Conservation (phyloP, 306 rosid genomes). For the Lithocarpus polystachyus region DNA sequence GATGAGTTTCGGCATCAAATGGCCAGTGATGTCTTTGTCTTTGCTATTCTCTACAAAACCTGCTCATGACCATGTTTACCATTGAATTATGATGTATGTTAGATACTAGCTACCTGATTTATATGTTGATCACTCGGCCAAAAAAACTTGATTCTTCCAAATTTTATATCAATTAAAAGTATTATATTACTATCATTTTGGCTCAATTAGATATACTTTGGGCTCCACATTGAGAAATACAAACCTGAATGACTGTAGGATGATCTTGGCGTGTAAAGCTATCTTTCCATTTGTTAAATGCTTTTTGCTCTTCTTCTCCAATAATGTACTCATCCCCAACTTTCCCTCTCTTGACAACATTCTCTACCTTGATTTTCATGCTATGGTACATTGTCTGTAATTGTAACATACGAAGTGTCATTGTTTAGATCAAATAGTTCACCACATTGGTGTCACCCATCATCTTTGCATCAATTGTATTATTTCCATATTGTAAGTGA, state of each 20-base stretch:
- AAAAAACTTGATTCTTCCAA: too few relatives aligned
- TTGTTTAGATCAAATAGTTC: neutral
- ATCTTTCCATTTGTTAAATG: slow-evolving; percentile 29
- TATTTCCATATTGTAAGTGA: too few relatives aligned
- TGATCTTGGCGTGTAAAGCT: slow-evolving; percentile 33
- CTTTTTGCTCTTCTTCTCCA: slow-evolving; percentile 16
- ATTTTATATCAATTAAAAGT: too few relatives aligned
- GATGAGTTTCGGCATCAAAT: slow-evolving; percentile 41
- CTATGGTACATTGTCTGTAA: slow-evolving; percentile 33
- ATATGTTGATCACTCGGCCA: too few relatives aligned
- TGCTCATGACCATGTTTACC: neutral
- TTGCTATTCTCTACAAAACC: slow-evolving; percentile 32
- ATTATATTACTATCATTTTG: too few relatives aligned
- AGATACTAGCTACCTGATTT: too few relatives aligned
- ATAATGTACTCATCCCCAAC: slow-evolving; percentile 26
- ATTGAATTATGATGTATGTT: too few relatives aligned
- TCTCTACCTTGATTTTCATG: slow-evolving; percentile 35
- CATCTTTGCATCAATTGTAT: too few relatives aligned
- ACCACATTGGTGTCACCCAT: neutral
- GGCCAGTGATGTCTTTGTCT: slow-evolving; percentile 23
- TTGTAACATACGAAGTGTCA: slow-evolving; percentile 9
- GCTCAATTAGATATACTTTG: too few relatives aligned
- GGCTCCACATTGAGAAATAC: neutral
- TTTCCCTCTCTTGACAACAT: slow-evolving; percentile 34
- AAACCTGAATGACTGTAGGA: slow-evolving; percentile 45